Percentiles rank a stretch among this genome's conserved stretches.
These are phyloP conservation scores for Madurella fahalii DNA, from an alignment of 2,329 filamentous ascomycete species.

Conservation along the genomic window DNA sequence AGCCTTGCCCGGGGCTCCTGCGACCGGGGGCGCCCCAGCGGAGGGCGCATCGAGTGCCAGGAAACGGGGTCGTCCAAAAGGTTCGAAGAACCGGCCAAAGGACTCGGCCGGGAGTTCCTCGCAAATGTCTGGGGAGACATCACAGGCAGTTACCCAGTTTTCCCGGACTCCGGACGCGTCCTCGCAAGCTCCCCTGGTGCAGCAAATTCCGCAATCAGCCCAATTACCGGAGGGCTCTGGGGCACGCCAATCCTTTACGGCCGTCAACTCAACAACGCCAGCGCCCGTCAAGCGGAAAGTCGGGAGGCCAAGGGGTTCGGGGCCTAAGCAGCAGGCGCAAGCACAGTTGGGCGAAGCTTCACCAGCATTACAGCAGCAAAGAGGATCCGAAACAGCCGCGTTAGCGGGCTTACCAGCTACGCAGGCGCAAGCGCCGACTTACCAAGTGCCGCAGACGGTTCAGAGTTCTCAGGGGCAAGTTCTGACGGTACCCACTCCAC, in stretches of 20 bases:
- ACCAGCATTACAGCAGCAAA: background rate
- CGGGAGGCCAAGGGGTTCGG: slow-evolving; percentile 43
- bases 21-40: background rate
- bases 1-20: slow-evolving; percentile 12
- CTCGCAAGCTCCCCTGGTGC: slow-evolving; percentile 2
- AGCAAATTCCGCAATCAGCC: background rate
- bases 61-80: slow-evolving; percentile 48
- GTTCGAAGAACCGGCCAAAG: slow-evolving; percentile 48
- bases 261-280: slow-evolving; percentile 15
- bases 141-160: background rate
- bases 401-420: background rate
- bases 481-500: slow-evolving; percentile 8
- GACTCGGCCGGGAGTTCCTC: slow-evolving; percentile 20
- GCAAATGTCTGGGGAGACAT: background rate
- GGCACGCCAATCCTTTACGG: slow-evolving; percentile 21
- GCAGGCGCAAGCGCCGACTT: background rate
- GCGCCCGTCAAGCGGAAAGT: slow-evolving; percentile 25
- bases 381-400: background rate
- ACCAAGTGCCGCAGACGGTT: background rate
- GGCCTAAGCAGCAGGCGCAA: slow-evolving; percentile 32
- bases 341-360: background rate
- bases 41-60: slow-evolving; percentile 30
- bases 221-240: background rate
- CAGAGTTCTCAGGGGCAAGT: slow-evolving; percentile 7
- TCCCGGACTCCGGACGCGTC: background rate